Evolutionary conservation across 208 protist genomes (phyloP).

Genomic region (Endotrypanum monterogeii): DNA sequence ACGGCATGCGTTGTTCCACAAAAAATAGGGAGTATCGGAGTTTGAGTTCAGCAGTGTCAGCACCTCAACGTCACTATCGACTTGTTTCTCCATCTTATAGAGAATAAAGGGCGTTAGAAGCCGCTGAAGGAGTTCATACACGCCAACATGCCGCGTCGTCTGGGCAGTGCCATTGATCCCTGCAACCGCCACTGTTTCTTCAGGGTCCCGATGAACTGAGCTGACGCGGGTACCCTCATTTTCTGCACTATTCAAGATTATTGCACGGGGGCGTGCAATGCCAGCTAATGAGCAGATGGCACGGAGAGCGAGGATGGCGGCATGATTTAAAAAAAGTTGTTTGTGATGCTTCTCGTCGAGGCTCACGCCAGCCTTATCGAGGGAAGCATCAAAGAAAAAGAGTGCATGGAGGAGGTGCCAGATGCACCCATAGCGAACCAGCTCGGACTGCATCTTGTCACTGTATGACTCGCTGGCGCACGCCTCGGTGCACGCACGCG

Average conservation of each 20-base stretch:
- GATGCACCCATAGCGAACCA: constrained; percentile 71
- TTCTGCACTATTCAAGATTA: neutral
- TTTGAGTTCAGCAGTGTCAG: constrained; percentile 87
- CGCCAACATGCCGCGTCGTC: constrained; percentile 37
- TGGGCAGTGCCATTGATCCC: neutral
- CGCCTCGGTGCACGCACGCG: constrained; percentile 78
- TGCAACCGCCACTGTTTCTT: neutral
- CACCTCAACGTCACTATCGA: constrained; percentile 47
- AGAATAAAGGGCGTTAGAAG: constrained; percentile 87
- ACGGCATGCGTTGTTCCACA: constrained; percentile 90
- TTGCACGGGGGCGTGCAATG: constrained; percentile 19
- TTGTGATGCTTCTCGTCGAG: constrained; percentile 73
- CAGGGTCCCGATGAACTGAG: neutral
- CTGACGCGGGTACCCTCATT: neutral
- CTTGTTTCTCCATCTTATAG: constrained; percentile 49
- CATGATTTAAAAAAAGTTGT: constrained; percentile 83
- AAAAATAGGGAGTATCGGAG: constrained; percentile 81
- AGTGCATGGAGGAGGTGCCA: constrained; percentile 87
- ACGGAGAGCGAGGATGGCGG: constrained; percentile 65
- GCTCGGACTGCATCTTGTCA: constrained; percentile 56
- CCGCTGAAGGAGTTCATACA: constrained; percentile 52
- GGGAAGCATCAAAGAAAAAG: constrained; percentile 92
- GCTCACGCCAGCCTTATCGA: constrained; percentile 67
- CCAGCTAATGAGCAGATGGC: constrained; percentile 71
- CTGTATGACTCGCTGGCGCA: constrained; percentile 65